Conservation (phyloP, 306 rosid genomes). For the Vigna angularis region DNA sequence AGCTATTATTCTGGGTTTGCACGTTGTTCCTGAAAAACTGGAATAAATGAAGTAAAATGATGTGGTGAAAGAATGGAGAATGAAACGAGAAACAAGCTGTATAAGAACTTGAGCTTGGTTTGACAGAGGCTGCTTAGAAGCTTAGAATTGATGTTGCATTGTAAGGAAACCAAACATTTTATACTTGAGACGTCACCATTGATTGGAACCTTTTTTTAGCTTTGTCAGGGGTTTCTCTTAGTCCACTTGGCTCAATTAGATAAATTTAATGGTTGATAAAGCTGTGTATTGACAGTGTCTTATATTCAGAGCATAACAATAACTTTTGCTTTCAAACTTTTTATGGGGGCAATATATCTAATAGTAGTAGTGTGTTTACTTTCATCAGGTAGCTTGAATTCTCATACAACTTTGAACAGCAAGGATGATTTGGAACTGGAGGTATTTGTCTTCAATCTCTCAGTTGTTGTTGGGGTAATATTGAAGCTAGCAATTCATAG, state of each 20-base stretch:
- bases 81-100: conserved; percentile 25
- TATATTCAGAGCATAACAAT: conserved; percentile 28
- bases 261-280: conserved; percentile 10
- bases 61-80: conserved; percentile 35
- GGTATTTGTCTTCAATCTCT: conserved; percentile 62
- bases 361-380: conserved; percentile 47
- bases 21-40: conserved; percentile 36
- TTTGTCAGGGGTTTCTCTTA: too few relatives aligned
- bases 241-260: background rate
- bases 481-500: conserved; percentile 27
- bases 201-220: background rate
- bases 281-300: conserved; percentile 12
- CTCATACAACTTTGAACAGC: conserved; percentile 63
- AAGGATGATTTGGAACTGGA: conserved; percentile 71
- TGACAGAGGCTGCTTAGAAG: conserved; percentile 31
- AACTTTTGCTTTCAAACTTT: conserved; percentile 23
- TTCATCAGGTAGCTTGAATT: conserved; percentile 69
- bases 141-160: conserved; percentile 34
- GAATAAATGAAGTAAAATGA: conserved; percentile 34
- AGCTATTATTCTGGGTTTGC: background rate
- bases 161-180: conserved; percentile 20
- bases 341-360: conserved; percentile 43
- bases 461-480: conserved; percentile 39
- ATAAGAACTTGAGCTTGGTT: conserved; percentile 17
- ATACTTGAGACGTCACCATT: background rate